A percentile compares a stretch with the other conserved stretches of the same genome.
phyloP scores from a whole-genome alignment of 164 flowering plant species.

The Stephania yunnanensis region DNA sequence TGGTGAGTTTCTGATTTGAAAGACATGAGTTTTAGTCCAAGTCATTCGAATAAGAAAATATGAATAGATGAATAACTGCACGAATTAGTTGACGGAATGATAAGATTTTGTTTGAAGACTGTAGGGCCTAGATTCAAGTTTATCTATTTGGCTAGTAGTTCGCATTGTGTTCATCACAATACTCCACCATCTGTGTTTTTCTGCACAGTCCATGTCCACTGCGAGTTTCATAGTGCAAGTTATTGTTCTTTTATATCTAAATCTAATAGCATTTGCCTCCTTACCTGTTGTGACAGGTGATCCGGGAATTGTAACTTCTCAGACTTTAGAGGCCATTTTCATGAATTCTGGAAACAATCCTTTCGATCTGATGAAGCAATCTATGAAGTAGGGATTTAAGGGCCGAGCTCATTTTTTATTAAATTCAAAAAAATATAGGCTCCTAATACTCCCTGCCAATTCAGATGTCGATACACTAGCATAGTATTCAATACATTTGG shows the following conservation, averaged over 20 bases:
- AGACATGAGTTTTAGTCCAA: background rate
- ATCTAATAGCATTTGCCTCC: constrained; percentile 4
- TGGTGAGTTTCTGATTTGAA: constrained; percentile 26
- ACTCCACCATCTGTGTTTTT: background rate
- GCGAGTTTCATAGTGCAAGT: background rate
- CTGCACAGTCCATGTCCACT: background rate
- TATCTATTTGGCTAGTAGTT: background rate
- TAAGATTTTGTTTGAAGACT: background rate
- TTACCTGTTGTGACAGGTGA: constrained; percentile 36
- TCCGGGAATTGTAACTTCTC: constrained; percentile 36
- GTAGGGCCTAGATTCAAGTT: background rate
- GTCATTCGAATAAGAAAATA: background rate
- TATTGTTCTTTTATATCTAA: background rate
- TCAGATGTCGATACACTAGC: background rate
- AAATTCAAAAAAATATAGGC: constrained; percentile 2
- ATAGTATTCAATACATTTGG: background rate
- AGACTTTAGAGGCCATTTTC: constrained; percentile 42
- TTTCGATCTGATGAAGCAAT: constrained; percentile 50
- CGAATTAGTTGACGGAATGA: background rate
- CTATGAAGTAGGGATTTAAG: constrained; percentile 50
- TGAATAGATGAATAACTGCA: no score
- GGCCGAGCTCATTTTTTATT: background rate
- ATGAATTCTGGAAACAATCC: constrained; percentile 53
- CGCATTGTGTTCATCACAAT: background rate
- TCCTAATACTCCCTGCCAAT: background rate